phyloP scores from a whole-genome alignment of 2,329 filamentous ascomycete species.

The Fusarium sp. region DNA sequence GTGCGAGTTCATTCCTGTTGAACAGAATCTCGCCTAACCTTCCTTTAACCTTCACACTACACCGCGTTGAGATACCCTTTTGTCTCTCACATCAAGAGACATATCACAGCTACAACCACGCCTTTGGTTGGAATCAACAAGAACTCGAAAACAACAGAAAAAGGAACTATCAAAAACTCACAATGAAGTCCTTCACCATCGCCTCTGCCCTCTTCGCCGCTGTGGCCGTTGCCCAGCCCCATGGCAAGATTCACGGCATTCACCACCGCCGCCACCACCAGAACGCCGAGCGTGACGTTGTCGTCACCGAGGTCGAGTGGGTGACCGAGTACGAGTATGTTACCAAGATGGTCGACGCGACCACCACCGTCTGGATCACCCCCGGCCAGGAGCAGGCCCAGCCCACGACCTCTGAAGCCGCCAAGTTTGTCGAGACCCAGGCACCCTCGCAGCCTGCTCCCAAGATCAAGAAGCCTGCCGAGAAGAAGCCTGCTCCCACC shows the following conservation, averaged over 20 bases:
- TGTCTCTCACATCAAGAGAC: conserved; percentile 28
- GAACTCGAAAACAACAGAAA: conserved; percentile 31
- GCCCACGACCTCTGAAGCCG: conserved; percentile 32
- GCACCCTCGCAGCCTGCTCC: conserved; percentile 26
- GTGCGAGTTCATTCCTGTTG: conserved; percentile 45
- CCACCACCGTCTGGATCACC: conserved; percentile 59
- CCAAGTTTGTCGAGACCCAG: conserved; percentile 31
- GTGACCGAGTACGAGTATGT: conserved; percentile 62
- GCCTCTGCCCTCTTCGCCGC: conserved; percentile 51
- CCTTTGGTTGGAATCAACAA: conserved; percentile 31
- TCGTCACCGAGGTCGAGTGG: conserved; percentile 64
- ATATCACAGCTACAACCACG: conserved; percentile 35
- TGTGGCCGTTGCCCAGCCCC: conserved; percentile 64
- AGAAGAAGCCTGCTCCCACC: conserved; percentile 40
- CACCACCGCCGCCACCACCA: conserved; percentile 53
- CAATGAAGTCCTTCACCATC: conserved; percentile 57
- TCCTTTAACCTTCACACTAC: conserved; percentile 30
- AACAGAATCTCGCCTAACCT: conserved; percentile 41
- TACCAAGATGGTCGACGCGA: conserved; percentile 61
- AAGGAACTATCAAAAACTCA: conserved; percentile 31
- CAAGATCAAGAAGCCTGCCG: conserved; percentile 24
- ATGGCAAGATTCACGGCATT: conserved; percentile 47
- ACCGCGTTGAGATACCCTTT: conserved; percentile 42
- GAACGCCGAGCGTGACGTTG: conserved; percentile 50
- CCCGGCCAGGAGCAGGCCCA: conserved; percentile 47